These are phyloP conservation scores for Tirmania nivea DNA, from an alignment of 495 filamentous ascomycete species.

Conservation along the genomic window DNA sequence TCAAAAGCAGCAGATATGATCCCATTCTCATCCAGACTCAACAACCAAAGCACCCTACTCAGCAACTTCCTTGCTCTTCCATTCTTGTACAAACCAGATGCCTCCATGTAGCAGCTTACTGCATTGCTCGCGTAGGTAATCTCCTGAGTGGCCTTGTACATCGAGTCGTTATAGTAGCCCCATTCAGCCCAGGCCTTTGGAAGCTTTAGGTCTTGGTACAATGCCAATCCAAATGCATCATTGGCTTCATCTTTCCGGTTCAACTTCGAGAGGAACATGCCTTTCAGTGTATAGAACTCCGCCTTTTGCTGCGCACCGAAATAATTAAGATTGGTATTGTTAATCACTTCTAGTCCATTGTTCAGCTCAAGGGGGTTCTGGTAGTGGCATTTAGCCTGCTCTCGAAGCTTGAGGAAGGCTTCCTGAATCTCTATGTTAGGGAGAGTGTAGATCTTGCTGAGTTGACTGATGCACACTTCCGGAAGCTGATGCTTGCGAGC, in stretches of 20 bases:
- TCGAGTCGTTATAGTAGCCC: slow-evolving; percentile 90
- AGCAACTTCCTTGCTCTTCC: slow-evolving; percentile 88
- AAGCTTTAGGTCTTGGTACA: slow-evolving; percentile 85
- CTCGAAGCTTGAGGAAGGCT: slow-evolving; percentile 87
- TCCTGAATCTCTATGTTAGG: slow-evolving; percentile 99
- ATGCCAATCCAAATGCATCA: slow-evolving; percentile 75
- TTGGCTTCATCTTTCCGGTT: slow-evolving; percentile 74
- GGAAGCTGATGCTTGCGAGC: slow-evolving; percentile 91
- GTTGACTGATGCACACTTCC: slow-evolving; percentile 88
- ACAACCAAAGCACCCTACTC: slow-evolving; percentile 85
- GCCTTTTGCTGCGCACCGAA: slow-evolving; percentile 92
- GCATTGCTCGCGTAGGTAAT: slow-evolving; percentile 68
- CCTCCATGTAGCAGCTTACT: slow-evolving; percentile 87
- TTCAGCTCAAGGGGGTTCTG: slow-evolving; percentile 80
- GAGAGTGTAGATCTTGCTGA: slow-evolving; percentile 92
- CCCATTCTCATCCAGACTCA: slow-evolving; percentile 80
- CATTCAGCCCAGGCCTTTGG: slow-evolving; percentile 99
- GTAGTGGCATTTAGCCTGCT: slow-evolving; percentile 97
- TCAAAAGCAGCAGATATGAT: slow-evolving; percentile 64
- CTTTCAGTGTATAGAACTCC: slow-evolving; percentile 97
- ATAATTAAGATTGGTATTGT: slow-evolving; percentile 97
- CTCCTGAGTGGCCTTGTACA: slow-evolving; percentile 71
- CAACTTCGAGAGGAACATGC: slow-evolving; percentile 95
- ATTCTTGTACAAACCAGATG: slow-evolving; percentile 86
- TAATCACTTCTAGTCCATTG: slow-evolving; percentile 89